Base-by-base conservation (phyloP, 2,329 filamentous ascomycete species). In the Pyrenophora seminiperda region DNA sequence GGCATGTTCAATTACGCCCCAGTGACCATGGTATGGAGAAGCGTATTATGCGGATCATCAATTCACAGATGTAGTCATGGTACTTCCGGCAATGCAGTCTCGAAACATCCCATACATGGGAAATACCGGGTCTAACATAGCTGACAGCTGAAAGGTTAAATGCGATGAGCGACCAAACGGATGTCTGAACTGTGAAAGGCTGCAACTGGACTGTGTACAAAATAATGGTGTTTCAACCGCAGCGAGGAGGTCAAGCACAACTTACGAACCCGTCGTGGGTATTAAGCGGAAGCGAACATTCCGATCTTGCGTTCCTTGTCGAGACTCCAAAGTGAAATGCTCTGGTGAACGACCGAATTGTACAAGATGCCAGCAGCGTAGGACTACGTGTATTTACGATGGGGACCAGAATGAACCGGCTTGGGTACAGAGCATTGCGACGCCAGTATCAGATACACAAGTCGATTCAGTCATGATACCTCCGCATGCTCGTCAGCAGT, bases 241-340 rank as follows among this genome's bases (percentile, higher is more conserved):
- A 2, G 40, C 50, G 1, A 66, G 61, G 38, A 58, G 56, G 38
- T 45, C 56, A 5, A 59, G 44, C 18, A 40, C 53, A 9, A 36
- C 57, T 5, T 46, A 62, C 5, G 62, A 66, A 24, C 56, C 61
- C 0, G 47, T 64, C 15, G 59, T 60, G 10, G 63, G 65, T 9
- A 66, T 68, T 47, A 69, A 69, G 53, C 58, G 66, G 14, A 69
- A 68, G 41, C 61, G 66, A 10, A 69, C 66, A 1, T 69, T 68
- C 33, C 58, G 66, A 18, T 67, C 66, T 5, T 69, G 66, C 31
- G 59, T 68, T 11, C 59, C 62, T 3, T 69, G 66, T 43, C 59
- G 66, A 27, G 64, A 68, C 30, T 65, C 63, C 9, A 69, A 69
- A 40, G 65, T 69, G 44, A 69, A 67, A 37, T 69, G 66, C 32